These are phyloP conservation scores for Pichia californica DNA, from an alignment of 805 yeast species.

Conservation along the genomic window DNA sequence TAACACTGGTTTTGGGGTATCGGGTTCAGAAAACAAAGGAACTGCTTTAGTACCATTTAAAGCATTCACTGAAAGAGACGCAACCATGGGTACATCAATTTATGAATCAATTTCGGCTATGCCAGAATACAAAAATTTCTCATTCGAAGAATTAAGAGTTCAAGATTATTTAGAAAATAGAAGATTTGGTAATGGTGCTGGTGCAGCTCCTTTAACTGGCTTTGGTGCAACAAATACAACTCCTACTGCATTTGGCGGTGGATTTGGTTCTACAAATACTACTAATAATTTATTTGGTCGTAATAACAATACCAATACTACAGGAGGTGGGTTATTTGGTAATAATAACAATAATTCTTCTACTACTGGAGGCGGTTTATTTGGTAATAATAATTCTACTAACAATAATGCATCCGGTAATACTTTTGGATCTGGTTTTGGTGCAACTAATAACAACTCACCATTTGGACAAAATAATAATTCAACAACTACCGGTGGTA, in stretches of 20 bases:
- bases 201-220: slow-evolving; percentile 22
- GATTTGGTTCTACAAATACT: slow-evolving; percentile 15
- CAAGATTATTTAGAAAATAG: slow-evolving; percentile 81
- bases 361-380: not conserved
- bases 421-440: slow-evolving; percentile 18
- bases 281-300: slow-evolving; percentile 29
- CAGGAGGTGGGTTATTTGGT: slow-evolving; percentile 19
- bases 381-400: slow-evolving; percentile 6
- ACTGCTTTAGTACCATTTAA: slow-evolving; percentile 62
- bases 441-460: slow-evolving; percentile 9
- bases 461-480: slow-evolving; percentile 23
- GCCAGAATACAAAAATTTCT: slow-evolving; percentile 82
- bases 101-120: slow-evolving; percentile 76
- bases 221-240: slow-evolving; percentile 10
- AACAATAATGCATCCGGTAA: slow-evolving; percentile 17
- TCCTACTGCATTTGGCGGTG: slow-evolving; percentile 17
- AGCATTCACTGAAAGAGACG: slow-evolving; percentile 67
- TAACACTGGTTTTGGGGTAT: slow-evolving; percentile 29
- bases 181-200: slow-evolving; percentile 41
- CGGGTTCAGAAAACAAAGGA: slow-evolving; percentile 45
- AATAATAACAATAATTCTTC: slow-evolving; percentile 12
- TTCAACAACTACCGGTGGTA: slow-evolving; percentile 24
- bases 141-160: slow-evolving; percentile 81
- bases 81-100: slow-evolving; percentile 45
- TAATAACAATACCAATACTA: slow-evolving; percentile 11